These are phyloP conservation scores for Scutellaria baicalensis DNA, from an alignment of 257 asterid species.

Conservation along the genomic window DNA sequence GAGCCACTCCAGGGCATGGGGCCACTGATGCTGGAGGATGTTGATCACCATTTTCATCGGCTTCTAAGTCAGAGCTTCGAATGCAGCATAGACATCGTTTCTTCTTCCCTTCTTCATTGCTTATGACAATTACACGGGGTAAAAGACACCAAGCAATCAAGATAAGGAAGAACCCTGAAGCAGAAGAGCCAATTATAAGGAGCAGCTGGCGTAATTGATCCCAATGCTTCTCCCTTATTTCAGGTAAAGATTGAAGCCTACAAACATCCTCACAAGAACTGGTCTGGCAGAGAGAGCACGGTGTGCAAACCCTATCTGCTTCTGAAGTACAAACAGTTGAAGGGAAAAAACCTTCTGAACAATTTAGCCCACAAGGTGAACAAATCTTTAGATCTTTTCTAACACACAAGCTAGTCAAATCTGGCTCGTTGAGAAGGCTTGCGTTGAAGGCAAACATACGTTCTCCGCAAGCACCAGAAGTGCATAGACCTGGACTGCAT, in stretches of 20 bases:
- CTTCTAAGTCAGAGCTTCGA: constrained; percentile 24
- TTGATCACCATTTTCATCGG: constrained; percentile 27
- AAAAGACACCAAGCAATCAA: constrained; percentile 51
- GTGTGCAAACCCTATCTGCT: constrained; percentile 85
- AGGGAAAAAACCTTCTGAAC: constrained; percentile 70
- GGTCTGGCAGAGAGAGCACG: constrained; percentile 91
- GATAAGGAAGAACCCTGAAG: constrained; percentile 44
- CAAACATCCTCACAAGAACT: constrained; percentile 72
- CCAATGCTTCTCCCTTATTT: constrained; percentile 26
- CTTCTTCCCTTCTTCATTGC: constrained; percentile 30
- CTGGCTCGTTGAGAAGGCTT: constrained; percentile 76
- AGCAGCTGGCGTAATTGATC: constrained; percentile 34
- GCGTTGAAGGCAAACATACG: constrained; percentile 82
- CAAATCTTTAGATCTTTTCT: constrained; percentile 75
- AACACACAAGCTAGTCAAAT: constrained; percentile 73
- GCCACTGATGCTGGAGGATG: constrained; percentile 37
- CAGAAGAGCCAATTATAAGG: constrained; percentile 49
- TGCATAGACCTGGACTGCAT: constrained; percentile 89
- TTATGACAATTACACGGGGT: constrained; percentile 28
- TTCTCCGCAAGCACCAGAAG: constrained; percentile 46
- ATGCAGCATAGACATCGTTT: constrained; percentile 28
- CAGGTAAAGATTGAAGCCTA: constrained; percentile 31
- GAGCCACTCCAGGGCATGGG: constrained; percentile 69
- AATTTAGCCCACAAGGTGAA: constrained; percentile 71
- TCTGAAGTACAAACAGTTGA: constrained; percentile 60